phyloP scores from a whole-genome alignment of 805 yeast genomes.

The Starmerella sp. region DNA sequence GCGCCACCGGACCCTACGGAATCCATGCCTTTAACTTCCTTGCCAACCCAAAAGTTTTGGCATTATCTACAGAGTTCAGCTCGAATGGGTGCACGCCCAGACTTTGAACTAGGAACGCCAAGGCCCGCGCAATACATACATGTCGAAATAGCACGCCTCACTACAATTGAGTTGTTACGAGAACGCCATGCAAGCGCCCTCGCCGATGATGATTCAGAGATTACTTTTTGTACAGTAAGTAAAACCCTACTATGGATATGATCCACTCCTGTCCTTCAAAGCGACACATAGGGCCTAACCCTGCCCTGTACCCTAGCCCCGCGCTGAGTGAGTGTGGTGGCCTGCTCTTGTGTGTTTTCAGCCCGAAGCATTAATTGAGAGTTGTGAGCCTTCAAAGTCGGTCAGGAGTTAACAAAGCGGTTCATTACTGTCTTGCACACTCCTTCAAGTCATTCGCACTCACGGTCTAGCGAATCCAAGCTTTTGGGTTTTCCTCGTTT shows the following conservation, averaged over 20 bases:
- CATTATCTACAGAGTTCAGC: too few species aligned
- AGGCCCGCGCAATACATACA: too few species aligned
- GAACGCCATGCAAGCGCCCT: neutral
- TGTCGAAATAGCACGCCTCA: too few species aligned
- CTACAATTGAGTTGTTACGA: neutral
- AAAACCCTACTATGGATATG: conserved; percentile 1
- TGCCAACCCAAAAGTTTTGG: neutral
- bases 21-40: neutral
- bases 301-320: neutral
- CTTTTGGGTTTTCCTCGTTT: neutral
- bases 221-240: neutral
- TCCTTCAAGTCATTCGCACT: neutral
- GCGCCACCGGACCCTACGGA: neutral
- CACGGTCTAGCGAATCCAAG: neutral
- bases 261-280: conserved; percentile 4
- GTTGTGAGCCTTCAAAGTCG: neutral
- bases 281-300: conserved; percentile 1
- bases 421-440: neutral
- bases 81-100: too few species aligned
- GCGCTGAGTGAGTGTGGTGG: conserved; percentile 6
- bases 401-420: neutral
- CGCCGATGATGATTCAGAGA: conserved; percentile 3
- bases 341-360: neutral
- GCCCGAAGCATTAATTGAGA: neutral
- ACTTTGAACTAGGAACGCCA: too few species aligned